Evolutionary conservation across 1,139 yeast species (phyloP).

Genomic region (Yamadazyma spencermartinsiae): DNA sequence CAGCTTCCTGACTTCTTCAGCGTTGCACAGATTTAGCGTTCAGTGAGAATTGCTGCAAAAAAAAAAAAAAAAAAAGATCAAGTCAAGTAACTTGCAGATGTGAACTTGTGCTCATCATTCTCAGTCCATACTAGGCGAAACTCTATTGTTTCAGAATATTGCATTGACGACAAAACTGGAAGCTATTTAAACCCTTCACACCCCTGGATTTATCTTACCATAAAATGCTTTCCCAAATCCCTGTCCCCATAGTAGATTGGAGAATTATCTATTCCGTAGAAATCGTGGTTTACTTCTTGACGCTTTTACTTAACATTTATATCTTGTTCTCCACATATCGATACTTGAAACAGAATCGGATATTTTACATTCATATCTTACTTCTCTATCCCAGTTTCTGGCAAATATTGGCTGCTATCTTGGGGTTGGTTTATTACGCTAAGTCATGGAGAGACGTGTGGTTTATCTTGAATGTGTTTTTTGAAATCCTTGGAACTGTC

Average conservation of each 20-base stretch:
- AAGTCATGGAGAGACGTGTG: constrained; percentile 13
- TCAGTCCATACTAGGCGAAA: no score
- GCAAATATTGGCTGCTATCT: constrained; percentile 13
- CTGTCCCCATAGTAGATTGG: constrained; percentile 9
- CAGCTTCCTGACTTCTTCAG: no score
- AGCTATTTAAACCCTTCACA: background rate
- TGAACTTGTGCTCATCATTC: no score
- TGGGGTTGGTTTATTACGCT: constrained; percentile 13
- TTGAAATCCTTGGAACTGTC: constrained; percentile 14
- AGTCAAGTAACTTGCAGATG: no score
- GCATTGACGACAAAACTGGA: no score
- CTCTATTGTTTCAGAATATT: no score
- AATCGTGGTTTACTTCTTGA: constrained; percentile 9
- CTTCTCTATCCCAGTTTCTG: constrained; percentile 14
- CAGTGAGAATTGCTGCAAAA: no score
- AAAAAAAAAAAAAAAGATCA: no score
- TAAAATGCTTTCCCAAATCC: background rate
- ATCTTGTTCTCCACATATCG: constrained; percentile 9
- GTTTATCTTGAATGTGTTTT: constrained; percentile 14
- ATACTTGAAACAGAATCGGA: constrained; percentile 7
- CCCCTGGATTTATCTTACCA: no score
- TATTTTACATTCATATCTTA: constrained; percentile 9
- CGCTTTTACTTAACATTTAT: constrained; percentile 10
- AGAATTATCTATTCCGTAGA: constrained; percentile 14
- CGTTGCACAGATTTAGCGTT: no score